Evolutionary conservation across 768 basidiomycete species (phyloP).

Genomic region (Hygrocybe coccinea): DNA sequence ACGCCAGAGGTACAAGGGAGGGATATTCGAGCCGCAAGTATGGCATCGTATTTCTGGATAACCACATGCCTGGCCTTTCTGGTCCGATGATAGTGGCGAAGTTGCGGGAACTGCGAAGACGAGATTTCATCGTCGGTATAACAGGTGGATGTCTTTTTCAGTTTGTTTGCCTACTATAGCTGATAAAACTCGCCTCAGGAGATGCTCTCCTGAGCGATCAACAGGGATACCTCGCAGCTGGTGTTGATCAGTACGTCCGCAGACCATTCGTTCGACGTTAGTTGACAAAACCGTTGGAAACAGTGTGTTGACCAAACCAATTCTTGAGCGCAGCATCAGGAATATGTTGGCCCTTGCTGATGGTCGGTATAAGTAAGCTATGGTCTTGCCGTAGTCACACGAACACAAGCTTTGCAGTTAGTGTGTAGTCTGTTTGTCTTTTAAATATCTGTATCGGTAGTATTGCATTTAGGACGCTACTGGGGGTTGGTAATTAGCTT

Average conservation of each 20-base stretch:
- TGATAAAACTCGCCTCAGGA: constrained; percentile 9
- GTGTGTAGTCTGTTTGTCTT: too few relatives aligned
- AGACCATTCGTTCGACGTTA: too few relatives aligned
- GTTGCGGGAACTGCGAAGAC: constrained; percentile 46
- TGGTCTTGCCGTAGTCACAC: too few relatives aligned
- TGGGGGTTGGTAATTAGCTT: too few relatives aligned
- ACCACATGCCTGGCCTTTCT: constrained; percentile 66
- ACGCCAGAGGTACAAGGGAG: not conserved
- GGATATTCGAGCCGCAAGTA: constrained; percentile 10
- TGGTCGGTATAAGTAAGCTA: too few relatives aligned
- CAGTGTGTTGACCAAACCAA: too few relatives aligned
- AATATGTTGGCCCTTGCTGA: too few relatives aligned
- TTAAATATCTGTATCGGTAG: too few relatives aligned
- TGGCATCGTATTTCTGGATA: constrained; percentile 34
- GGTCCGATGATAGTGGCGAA: constrained; percentile 51
- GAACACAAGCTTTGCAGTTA: too few relatives aligned
- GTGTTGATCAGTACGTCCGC: constrained; percentile 8
- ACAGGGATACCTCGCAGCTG: constrained; percentile 9
- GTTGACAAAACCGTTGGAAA: too few relatives aligned
- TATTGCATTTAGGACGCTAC: too few relatives aligned
- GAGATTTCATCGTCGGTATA: constrained; percentile 61
- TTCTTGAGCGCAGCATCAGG: too few relatives aligned
- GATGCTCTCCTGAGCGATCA: constrained; percentile 53
- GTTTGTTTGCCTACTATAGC: not conserved
- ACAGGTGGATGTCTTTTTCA: constrained; percentile 37